Percentiles rank a stretch among this genome's conserved stretches.
Evolutionary conservation across 495 filamentous ascomycete genomes (phyloP).

Genomic region (Penicillium bovifimosum): DNA sequence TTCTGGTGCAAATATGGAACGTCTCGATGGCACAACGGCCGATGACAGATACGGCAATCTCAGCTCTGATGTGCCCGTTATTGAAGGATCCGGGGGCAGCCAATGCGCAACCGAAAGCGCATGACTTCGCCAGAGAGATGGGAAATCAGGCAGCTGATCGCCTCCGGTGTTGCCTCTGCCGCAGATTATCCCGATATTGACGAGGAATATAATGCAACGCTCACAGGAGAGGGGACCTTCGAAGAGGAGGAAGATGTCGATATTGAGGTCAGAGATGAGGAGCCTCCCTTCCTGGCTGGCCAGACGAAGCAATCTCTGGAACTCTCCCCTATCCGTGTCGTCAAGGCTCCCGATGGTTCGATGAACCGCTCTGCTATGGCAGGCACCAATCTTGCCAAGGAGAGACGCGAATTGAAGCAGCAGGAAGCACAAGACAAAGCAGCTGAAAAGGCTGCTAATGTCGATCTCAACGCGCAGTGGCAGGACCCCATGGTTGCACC

Average conservation of each 20-base stretch:
- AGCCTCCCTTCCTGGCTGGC: slow-evolving; percentile 91
- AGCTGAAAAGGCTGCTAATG: slow-evolving; percentile 67
- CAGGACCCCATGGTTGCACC: slow-evolving; percentile 91
- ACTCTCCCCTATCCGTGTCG: slow-evolving; percentile 87
- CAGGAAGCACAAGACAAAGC: slow-evolving; percentile 82
- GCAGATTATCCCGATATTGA: slow-evolving; percentile 92
- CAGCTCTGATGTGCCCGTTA: slow-evolving; percentile 55
- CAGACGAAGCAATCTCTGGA: slow-evolving; percentile 96
- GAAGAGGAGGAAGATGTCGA: slow-evolving; percentile 97
- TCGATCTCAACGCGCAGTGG: slow-evolving; percentile 90
- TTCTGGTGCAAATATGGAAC: slow-evolving; percentile 88
- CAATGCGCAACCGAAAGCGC: slow-evolving; percentile 67
- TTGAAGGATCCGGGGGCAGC: slow-evolving; percentile 55
- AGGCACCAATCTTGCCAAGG: slow-evolving; percentile 83
- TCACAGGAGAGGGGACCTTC: slow-evolving; percentile 80
- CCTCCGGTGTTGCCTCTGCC: slow-evolving; percentile 85
- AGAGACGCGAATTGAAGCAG: slow-evolving; percentile 81
- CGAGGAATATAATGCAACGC: slow-evolving; percentile 83
- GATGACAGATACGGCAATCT: slow-evolving; percentile 55
- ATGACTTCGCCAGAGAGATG: slow-evolving; percentile 94
- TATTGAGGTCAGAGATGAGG: slow-evolving; percentile 93
- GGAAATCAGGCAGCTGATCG: slow-evolving; percentile 96
- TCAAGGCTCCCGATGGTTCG: slow-evolving; percentile 95
- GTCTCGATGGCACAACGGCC: slow-evolving; percentile 52
- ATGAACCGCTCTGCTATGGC: slow-evolving; percentile 94